A percentile compares a stretch with the other conserved stretches of the same genome.
Evolutionary conservation across 257 asterid species (phyloP).

Genomic region (Solanum tarapatanum): DNA sequence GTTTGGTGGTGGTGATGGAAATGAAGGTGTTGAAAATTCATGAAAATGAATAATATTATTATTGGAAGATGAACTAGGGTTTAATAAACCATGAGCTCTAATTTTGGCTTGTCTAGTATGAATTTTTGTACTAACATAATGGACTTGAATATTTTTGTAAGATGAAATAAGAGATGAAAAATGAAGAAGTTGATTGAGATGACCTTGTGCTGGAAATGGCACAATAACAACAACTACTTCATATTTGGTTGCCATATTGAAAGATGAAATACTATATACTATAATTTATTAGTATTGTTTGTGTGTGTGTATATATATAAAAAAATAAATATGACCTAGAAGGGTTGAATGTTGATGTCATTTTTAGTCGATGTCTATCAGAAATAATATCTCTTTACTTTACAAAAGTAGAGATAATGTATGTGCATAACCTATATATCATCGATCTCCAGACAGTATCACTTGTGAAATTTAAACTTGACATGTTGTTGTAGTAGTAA

Average conservation of each 20-base stretch:
- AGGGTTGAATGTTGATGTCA: background rate
- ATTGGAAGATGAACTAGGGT: slow-evolving; percentile 6
- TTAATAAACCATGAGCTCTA: slow-evolving; percentile 46
- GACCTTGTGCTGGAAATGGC: slow-evolving; percentile 32
- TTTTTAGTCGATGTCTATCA: no score
- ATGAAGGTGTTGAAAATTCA: slow-evolving; percentile 13
- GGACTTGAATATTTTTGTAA: slow-evolving; percentile 20
- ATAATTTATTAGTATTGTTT: background rate
- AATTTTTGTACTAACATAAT: slow-evolving; percentile 34
- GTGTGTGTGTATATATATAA: background rate
- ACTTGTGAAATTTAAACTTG: no score
- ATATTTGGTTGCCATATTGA: background rate
- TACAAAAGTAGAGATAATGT: no score
- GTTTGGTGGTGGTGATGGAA: slow-evolving; percentile 20
- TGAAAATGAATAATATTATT: slow-evolving; percentile 32
- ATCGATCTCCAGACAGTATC: no score
- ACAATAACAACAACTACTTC: slow-evolving; percentile 25
- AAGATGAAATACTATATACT: background rate
- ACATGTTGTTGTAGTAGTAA: no score
- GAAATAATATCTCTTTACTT: no score
- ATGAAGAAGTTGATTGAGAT: slow-evolving; percentile 74
- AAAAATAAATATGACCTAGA: background rate
- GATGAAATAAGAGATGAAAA: slow-evolving; percentile 52
- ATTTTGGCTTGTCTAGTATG: slow-evolving; percentile 47
- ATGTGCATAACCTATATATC: no score